Percentiles rank a stretch among this genome's conserved stretches.
These are phyloP conservation scores for Pichia cabralensis DNA, from an alignment of 805 yeast genomes.

Conservation along the genomic window DNA sequence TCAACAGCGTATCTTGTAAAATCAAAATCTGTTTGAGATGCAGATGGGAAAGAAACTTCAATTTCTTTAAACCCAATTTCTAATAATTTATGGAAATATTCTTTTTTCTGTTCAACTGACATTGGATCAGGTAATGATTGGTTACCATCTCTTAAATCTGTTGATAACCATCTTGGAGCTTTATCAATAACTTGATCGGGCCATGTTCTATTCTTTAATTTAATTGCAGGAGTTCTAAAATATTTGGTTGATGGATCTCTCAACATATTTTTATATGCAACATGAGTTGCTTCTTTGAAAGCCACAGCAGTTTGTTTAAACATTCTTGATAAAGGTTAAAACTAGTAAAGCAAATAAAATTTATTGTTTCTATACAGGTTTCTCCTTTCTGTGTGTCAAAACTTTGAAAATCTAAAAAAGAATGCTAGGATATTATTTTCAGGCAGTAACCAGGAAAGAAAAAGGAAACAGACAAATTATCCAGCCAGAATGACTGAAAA, in stretches of 20 bases:
- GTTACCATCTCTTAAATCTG: slow-evolving; percentile 75
- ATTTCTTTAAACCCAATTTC: slow-evolving; percentile 75
- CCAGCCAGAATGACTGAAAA: too few relatives aligned
- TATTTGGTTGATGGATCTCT: slow-evolving; percentile 61
- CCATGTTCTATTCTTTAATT: slow-evolving; percentile 60
- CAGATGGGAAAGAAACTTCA: slow-evolving; percentile 74
- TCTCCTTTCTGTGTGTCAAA: too few relatives aligned
- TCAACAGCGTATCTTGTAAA: slow-evolving; percentile 74
- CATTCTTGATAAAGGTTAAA: too few relatives aligned
- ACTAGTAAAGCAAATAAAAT: too few relatives aligned
- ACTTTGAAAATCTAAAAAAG: too few relatives aligned
- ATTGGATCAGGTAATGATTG: slow-evolving; percentile 78
- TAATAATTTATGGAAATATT: slow-evolving; percentile 60
- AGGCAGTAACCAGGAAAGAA: too few relatives aligned
- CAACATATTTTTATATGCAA: slow-evolving; percentile 42
- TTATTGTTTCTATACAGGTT: too few relatives aligned
- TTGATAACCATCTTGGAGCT: slow-evolving; percentile 74
- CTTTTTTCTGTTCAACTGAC: slow-evolving; percentile 65
- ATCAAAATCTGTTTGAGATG: slow-evolving; percentile 75
- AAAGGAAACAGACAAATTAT: too few relatives aligned
- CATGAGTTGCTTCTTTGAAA: slow-evolving; percentile 21
- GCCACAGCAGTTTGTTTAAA: slow-evolving; percentile 21
- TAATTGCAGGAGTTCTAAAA: slow-evolving; percentile 42
- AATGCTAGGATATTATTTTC: too few relatives aligned
- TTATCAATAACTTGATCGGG: slow-evolving; percentile 54